Evolutionary conservation across 1,284 basidiomycete species (phyloP).

Genomic region (Cryptococcus deneoformans): DNA sequence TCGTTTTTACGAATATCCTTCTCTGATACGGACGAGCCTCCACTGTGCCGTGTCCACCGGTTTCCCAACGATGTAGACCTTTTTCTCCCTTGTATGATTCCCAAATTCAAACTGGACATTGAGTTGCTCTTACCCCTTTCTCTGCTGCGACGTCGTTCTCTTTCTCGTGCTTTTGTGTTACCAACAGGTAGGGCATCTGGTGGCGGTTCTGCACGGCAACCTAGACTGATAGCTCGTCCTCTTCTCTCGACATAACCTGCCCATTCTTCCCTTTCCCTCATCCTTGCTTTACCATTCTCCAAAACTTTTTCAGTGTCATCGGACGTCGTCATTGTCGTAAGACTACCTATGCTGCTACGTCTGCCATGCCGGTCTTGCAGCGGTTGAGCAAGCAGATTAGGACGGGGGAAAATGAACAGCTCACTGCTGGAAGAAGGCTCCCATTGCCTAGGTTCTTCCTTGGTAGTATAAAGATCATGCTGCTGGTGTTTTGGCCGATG

Average conservation of each 20-base stretch:
- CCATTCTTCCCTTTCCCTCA: conserved; percentile 33
- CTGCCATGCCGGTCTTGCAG: background rate
- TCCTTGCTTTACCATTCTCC: conserved; percentile 15
- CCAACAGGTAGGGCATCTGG: conserved; percentile 25
- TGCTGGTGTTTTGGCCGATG: conserved; percentile 1
- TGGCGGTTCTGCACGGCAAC: conserved; percentile 12
- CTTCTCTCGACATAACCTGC: conserved; percentile 18
- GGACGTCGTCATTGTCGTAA: background rate
- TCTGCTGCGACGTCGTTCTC: conserved; percentile 13
- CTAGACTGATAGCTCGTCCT: conserved; percentile 26
- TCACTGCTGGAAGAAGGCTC: conserved; percentile 36
- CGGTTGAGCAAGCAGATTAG: conserved; percentile 20
- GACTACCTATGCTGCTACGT: background rate
- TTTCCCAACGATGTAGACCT: conserved; percentile 12
- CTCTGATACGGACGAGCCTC: background rate
- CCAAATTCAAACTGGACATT: conserved; percentile 1
- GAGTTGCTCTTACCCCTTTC: conserved; percentile 8
- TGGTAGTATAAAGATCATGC: conserved; percentile 5
- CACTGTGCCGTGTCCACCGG: background rate
- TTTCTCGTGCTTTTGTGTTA: conserved; percentile 18
- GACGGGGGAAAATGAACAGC: conserved; percentile 36
- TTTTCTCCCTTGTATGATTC: conserved; percentile 5
- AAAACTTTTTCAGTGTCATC: conserved; percentile 13
- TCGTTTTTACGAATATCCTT: background rate
- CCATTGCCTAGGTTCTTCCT: conserved; percentile 20